These are phyloP conservation scores for Ceratobasidium sp. DNA, from an alignment of 1,284 basidiomycete genomes.

Conservation along the genomic window DNA sequence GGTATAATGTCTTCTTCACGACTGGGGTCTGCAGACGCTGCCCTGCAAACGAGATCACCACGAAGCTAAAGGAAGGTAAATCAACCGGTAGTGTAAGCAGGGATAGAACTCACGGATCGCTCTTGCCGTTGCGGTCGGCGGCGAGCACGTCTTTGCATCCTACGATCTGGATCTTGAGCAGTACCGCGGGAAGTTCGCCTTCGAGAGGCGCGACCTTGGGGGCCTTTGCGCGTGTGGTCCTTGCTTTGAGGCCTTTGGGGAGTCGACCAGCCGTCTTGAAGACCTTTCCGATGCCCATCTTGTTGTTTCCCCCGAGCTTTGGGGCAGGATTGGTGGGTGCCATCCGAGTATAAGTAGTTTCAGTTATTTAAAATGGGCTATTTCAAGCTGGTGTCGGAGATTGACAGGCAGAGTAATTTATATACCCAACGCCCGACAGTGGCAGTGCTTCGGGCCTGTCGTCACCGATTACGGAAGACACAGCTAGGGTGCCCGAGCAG, in stretches of 20 bases:
- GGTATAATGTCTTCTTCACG: conserved; percentile 81
- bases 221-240: too few relatives aligned
- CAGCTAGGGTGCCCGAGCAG: too few relatives aligned
- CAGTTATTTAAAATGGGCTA: too few relatives aligned
- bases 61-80: conserved; percentile 63
- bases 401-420: too few relatives aligned
- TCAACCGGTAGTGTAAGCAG: neutral
- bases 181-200: conserved; percentile 72
- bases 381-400: too few relatives aligned
- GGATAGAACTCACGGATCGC: conserved; percentile 72
- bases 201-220: conserved; percentile 19
- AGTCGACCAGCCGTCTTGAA: conserved; percentile 1
- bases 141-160: conserved; percentile 68
- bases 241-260: conserved; percentile 15
- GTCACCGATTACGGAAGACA: too few relatives aligned
- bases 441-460: too few relatives aligned
- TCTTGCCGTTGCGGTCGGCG: conserved; percentile 71
- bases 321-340: conserved; percentile 15
- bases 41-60: conserved; percentile 73
- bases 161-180: conserved; percentile 72
- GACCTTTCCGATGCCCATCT: conserved; percentile 37
- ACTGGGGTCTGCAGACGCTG: conserved; percentile 81
- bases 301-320: neutral
- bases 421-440: too few relatives aligned
- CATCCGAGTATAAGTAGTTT: conserved; percentile 2